phyloP scores from a whole-genome alignment of 2,329 filamentous ascomycete genomes.

The Arthrobotrys sphaeroides region DNA sequence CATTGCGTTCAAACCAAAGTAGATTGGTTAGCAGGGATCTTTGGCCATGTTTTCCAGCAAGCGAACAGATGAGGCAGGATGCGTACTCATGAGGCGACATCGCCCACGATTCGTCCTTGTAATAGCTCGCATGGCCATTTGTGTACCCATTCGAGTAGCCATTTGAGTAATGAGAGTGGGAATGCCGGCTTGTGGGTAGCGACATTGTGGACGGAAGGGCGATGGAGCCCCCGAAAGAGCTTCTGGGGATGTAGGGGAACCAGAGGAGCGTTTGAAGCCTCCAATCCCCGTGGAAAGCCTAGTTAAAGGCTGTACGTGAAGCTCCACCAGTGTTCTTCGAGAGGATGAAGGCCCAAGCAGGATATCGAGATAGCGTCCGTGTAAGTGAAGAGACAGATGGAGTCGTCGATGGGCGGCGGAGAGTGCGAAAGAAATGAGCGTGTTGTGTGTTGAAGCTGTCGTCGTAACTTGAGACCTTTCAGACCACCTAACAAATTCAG shows the following conservation, averaged over 20 bases:
- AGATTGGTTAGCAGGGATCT: constrained; percentile 23
- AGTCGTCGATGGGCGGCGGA: constrained; percentile 25
- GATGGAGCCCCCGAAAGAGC: neutral
- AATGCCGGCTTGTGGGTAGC: constrained; percentile 47
- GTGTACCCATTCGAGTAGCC: constrained; percentile 31
- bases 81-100: constrained; percentile 51
- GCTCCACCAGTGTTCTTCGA: neutral
- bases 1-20: neutral
- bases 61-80: neutral
- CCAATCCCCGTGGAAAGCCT: constrained; percentile 27
- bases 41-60: neutral
- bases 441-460: constrained; percentile 39
- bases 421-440: constrained; percentile 23
- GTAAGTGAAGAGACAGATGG: neutral
- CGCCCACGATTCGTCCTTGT: constrained; percentile 43
- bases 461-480: constrained; percentile 27
- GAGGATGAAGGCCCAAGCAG: neutral
- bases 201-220: constrained; percentile 33
- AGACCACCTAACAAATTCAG: constrained; percentile 30
- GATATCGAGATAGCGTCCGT: neutral
- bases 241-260: neutral
- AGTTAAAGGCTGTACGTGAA: constrained; percentile 9
- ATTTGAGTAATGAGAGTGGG: constrained; percentile 35
- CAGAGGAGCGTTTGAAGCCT: constrained; percentile 29
- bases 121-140: constrained; percentile 42